These are phyloP conservation scores for Suillus discolor DNA, from an alignment of 768 basidiomycete species.

Conservation along the genomic window DNA sequence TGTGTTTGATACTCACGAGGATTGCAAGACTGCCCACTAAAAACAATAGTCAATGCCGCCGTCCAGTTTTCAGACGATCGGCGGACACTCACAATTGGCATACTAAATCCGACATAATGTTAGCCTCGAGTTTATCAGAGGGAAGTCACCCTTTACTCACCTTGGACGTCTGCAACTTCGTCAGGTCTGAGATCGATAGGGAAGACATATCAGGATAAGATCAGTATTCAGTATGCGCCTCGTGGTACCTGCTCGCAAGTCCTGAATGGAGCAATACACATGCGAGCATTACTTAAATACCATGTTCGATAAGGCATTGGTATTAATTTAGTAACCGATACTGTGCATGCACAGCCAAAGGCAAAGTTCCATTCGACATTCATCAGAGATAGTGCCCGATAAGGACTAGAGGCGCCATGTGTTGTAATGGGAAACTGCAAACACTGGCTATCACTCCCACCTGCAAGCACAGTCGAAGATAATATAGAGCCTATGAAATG, in stretches of 20 bases:
- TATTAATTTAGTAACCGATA: not conserved
- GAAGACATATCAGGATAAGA: not conserved
- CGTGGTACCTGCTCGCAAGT: not conserved
- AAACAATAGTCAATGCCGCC: not conserved
- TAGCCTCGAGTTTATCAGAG: not conserved
- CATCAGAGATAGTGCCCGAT: not conserved
- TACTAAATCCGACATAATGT: constrained; percentile 11
- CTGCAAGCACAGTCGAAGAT: not conserved
- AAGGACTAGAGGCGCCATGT: not conserved
- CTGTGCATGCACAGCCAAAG: not conserved
- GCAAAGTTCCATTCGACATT: not conserved
- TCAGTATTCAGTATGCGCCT: not conserved
- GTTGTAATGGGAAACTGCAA: not conserved
- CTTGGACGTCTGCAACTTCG: constrained; percentile 19
- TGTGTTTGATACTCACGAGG: constrained; percentile 12
- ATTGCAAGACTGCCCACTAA: constrained; percentile 21
- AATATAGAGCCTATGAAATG: not conserved
- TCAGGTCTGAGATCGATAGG: constrained; percentile 5
- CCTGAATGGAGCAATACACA: not conserved
- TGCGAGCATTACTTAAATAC: not conserved
- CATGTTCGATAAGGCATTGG: too few relatives aligned
- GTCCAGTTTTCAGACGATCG: not conserved
- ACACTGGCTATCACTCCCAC: not conserved
- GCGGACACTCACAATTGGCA: constrained; percentile 14
- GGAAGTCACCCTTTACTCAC: not conserved